Evolutionary conservation across 108 stramenopile species (phyloP).

Genomic region (Cyclotella sp.): DNA sequence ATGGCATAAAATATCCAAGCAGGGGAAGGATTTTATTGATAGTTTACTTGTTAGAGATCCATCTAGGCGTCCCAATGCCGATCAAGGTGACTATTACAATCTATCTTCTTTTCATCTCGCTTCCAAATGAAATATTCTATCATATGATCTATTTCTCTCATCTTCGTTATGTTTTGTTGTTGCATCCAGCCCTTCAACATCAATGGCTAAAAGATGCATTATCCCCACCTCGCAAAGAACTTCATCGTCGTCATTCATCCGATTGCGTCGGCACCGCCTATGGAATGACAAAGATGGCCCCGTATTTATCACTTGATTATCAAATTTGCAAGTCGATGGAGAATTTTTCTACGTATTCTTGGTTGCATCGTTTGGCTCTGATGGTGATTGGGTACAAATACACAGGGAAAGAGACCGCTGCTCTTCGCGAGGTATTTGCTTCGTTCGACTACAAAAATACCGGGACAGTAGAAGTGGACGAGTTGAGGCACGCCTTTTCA

Average conservation of each 20-base stretch:
- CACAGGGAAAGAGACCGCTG: constrained; percentile 67
- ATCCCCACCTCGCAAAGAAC: neutral
- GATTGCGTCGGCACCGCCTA: constrained; percentile 18
- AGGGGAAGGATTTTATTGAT: constrained; percentile 61
- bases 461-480: constrained; percentile 51
- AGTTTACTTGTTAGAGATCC: constrained; percentile 47
- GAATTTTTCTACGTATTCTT: constrained; percentile 54
- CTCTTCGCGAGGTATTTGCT: constrained; percentile 61
- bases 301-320: constrained; percentile 45
- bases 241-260: constrained; percentile 42
- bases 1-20: constrained; percentile 62
- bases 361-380: constrained; percentile 73
- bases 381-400: constrained; percentile 75
- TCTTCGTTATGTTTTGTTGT: neutral
- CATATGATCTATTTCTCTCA: neutral
- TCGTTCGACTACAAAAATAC: constrained; percentile 56
- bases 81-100: constrained; percentile 15
- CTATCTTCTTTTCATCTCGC: neutral
- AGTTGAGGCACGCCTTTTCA: constrained; percentile 67
- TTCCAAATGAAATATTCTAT: neutral
- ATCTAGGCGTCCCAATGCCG: constrained; percentile 48
- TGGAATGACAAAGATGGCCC: constrained; percentile 39
- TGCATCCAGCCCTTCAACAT: constrained; percentile 2
- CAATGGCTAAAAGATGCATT: constrained; percentile 20
- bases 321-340: constrained; percentile 56